Percentiles rank a stretch among this genome's conserved stretches.
These are phyloP conservation scores for Phtheirospermum japonicum DNA, from an alignment of 257 asterid species.

Conservation along the genomic window DNA sequence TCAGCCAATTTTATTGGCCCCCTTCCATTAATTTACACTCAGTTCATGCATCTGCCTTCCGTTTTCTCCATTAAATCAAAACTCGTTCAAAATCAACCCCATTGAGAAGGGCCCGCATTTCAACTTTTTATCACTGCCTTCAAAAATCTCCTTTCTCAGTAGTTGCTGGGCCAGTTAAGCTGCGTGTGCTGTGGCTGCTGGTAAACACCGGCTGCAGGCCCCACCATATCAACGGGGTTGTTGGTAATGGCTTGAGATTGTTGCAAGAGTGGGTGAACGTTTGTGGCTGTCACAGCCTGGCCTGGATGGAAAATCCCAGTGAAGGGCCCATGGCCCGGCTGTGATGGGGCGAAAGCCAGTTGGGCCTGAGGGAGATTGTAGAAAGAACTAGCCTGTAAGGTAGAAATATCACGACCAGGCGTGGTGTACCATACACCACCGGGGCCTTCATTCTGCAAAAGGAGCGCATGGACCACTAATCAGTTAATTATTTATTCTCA, in stretches of 20 bases:
- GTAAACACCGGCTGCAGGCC: conserved; percentile 58
- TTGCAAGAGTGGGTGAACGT: conserved; percentile 74
- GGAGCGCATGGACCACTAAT: conserved; percentile 10
- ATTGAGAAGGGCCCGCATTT: conserved; percentile 29
- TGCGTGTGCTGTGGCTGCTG: conserved; percentile 93
- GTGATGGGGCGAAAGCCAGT: conserved; percentile 68
- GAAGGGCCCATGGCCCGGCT: conserved; percentile 75
- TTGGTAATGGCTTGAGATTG: conserved; percentile 76
- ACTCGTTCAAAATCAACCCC: conserved; percentile 34
- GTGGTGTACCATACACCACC: conserved; percentile 65
- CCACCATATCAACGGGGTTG: conserved; percentile 73
- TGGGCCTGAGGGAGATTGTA: conserved; percentile 86
- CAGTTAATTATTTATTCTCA: conserved; percentile 13
- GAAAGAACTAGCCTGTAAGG: conserved; percentile 72
- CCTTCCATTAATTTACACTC: conserved; percentile 46
- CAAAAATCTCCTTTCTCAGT: conserved; percentile 35
- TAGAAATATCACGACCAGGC: conserved; percentile 65
- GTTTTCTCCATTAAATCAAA: conserved; percentile 32
- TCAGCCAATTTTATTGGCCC: conserved; percentile 37
- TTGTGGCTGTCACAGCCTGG: conserved; percentile 60
- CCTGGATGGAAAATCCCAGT: conserved; percentile 76
- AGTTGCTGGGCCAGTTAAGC: conserved; percentile 81
- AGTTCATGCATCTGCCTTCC: conserved; percentile 33
- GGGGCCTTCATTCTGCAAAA: conserved; percentile 71
- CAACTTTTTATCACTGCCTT: conserved; percentile 28